Conservation (phyloP, 352 stramenopile genomes). For the Blastocystis sp. region DNA sequence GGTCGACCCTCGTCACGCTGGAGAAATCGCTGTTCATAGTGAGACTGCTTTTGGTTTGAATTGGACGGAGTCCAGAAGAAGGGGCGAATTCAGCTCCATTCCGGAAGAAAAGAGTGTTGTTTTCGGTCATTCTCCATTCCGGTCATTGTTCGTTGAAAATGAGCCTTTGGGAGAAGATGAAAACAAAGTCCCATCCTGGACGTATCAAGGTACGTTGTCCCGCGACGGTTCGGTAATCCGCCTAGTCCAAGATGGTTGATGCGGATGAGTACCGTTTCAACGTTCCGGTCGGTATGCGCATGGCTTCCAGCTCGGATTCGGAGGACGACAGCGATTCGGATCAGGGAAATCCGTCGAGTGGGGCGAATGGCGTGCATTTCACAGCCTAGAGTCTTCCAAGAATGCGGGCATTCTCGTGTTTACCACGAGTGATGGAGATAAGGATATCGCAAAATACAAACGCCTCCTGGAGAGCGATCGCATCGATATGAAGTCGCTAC, state of each 20-base stretch:
- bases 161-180: slow-evolving; percentile 69
- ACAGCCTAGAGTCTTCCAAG: slow-evolving; percentile 2
- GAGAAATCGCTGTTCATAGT: slow-evolving; percentile 6
- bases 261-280: slow-evolving; percentile 63
- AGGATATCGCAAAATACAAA: slow-evolving; percentile 70
- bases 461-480: slow-evolving; percentile 75
- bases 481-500: slow-evolving; percentile 84
- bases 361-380: neutral
- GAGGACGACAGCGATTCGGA: slow-evolving; percentile 19
- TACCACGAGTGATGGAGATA: slow-evolving; percentile 10
- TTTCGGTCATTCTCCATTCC: neutral
- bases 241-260: slow-evolving; percentile 57
- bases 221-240: neutral
- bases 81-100: neutral
- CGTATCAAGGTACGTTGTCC: slow-evolving; percentile 16
- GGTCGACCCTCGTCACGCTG: slow-evolving; percentile 33
- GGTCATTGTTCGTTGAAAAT: slow-evolving; percentile 43
- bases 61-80: neutral
- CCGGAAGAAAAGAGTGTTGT: neutral
- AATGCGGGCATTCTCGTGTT: slow-evolving; percentile 11
- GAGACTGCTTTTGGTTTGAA: neutral
- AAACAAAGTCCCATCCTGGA: slow-evolving; percentile 68
- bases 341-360: slow-evolving; percentile 14
- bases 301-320: slow-evolving; percentile 16
- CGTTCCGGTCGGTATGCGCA: slow-evolving; percentile 58